A percentile compares a stretch with the other conserved stretches of the same genome.
Conservation (phyloP, 352 stramenopile genomes). For the Globisporangium canariense region DNA sequence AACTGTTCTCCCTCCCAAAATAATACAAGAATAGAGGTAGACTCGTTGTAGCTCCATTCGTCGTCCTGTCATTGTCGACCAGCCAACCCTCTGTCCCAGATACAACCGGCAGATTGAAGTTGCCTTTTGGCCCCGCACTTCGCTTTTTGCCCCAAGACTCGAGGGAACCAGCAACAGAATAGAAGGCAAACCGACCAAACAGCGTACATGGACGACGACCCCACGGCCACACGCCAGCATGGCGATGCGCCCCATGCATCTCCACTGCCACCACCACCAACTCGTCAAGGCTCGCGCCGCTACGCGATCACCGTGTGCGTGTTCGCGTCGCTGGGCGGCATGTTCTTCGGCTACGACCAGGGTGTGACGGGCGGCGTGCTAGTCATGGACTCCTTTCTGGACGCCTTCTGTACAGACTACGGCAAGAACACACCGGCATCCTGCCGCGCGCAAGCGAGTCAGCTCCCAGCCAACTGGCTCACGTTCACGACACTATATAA, state of each 20-base stretch:
- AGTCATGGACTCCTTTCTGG: conserved; percentile 43
- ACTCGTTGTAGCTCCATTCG: too few relatives aligned
- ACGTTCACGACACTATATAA: conserved; percentile 44
- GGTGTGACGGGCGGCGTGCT: conserved; percentile 40
- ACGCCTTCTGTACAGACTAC: conserved; percentile 38
- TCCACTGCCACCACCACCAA: not conserved
- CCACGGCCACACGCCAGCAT: conserved; percentile 1
- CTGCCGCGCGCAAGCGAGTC: conserved; percentile 15
- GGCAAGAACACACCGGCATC: conserved; percentile 31
- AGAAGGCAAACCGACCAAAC: not conserved
- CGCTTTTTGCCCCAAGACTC: too few relatives aligned
- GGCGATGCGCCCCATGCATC: not conserved
- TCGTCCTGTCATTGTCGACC: too few relatives aligned
- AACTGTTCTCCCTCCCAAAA: too few relatives aligned
- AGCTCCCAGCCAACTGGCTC: conserved; percentile 36
- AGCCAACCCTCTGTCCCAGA: not conserved
- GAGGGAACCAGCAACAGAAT: not conserved
- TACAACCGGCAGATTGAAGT: not conserved
- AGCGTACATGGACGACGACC: not conserved
- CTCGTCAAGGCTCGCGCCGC: conserved; percentile 1
- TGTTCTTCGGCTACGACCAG: conserved; percentile 51
- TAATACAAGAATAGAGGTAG: too few relatives aligned
- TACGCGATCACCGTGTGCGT: conserved; percentile 29
- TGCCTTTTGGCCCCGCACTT: not conserved
- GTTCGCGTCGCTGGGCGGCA: conserved; percentile 37